A percentile compares a stretch with the other conserved stretches of the same genome.
Conservation (phyloP, 768 basidiomycete genomes). For the Nidularia pulvinata region DNA sequence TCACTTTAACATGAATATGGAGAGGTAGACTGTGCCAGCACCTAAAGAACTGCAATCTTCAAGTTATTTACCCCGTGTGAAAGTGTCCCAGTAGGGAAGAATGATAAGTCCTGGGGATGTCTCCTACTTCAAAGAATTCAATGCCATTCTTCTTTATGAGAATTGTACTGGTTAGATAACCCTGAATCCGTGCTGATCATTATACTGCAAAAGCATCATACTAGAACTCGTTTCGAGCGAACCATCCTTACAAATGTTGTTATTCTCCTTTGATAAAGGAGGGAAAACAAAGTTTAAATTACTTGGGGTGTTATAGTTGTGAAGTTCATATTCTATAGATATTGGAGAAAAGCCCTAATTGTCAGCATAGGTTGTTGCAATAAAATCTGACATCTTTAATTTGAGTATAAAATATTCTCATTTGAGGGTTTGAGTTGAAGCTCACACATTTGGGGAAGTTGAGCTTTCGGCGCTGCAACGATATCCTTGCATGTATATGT, state of each 20-base stretch:
- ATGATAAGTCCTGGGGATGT: neutral
- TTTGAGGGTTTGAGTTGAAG: neutral
- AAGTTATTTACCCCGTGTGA: slow-evolving; percentile 51
- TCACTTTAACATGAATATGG: no score
- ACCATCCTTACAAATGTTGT: slow-evolving; percentile 27
- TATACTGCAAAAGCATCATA: slow-evolving; percentile 33
- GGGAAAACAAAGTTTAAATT: slow-evolving; percentile 2
- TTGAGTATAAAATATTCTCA: neutral
- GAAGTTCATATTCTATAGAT: slow-evolving; percentile 9
- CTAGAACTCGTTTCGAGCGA: slow-evolving; percentile 37
- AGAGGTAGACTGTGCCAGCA: no score
- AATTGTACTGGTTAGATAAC: neutral
- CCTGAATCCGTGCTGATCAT: neutral
- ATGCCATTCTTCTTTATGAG: slow-evolving; percentile 50
- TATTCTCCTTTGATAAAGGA: neutral
- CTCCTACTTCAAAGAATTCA: slow-evolving; percentile 52
- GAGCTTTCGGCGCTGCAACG: slow-evolving; percentile 21
- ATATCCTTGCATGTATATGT: slow-evolving; percentile 43
- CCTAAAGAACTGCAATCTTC: no score
- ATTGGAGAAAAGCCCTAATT: slow-evolving; percentile 33
- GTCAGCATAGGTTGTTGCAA: slow-evolving; percentile 47
- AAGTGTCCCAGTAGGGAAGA: slow-evolving; percentile 13
- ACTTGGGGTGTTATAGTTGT: slow-evolving; percentile 59
- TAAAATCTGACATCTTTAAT: slow-evolving; percentile 37
- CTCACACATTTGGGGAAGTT: neutral